Conservation (phyloP, 2,329 filamentous ascomycete genomes). For the Chaetomium strumarium region DNA sequence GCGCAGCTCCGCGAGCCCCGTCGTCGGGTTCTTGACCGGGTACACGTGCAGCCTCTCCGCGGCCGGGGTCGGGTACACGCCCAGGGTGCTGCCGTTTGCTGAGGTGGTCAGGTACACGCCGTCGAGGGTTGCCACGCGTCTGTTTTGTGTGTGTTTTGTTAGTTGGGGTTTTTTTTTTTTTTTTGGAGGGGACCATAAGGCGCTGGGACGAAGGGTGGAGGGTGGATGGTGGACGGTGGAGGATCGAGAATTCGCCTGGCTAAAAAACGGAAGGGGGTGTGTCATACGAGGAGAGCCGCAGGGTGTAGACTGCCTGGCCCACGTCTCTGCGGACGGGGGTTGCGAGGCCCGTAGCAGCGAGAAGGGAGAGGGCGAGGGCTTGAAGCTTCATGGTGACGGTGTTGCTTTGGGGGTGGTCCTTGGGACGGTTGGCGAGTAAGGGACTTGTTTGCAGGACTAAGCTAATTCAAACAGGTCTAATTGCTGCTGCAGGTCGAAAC, state of each 20-base stretch:
- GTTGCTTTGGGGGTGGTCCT: background rate
- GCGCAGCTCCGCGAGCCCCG: slow-evolving; percentile 32
- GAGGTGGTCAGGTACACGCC: slow-evolving; percentile 29
- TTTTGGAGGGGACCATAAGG: too few species aligned
- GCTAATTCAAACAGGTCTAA: too few species aligned
- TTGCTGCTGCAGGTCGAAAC: too few species aligned
- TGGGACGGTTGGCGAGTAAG: background rate
- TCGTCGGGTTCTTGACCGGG: slow-evolving; percentile 25
- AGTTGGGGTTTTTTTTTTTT: too few species aligned
- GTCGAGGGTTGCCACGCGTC: slow-evolving; percentile 24
- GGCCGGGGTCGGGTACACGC: slow-evolving; percentile 28
- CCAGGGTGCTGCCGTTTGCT: slow-evolving; percentile 28
- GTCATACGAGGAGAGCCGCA: slow-evolving; percentile 24
- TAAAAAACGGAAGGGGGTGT: background rate
- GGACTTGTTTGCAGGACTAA: too few species aligned
- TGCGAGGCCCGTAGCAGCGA: slow-evolving; percentile 18
- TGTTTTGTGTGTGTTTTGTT: slow-evolving; percentile 7
- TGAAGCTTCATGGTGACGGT: slow-evolving; percentile 23
- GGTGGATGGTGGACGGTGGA: background rate
- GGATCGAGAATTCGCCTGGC: background rate
- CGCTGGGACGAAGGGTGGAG: too few species aligned
- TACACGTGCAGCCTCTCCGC: slow-evolving; percentile 27
- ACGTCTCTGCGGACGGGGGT: slow-evolving; percentile 15
- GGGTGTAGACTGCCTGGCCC: slow-evolving; percentile 18
- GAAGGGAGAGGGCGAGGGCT: slow-evolving; percentile 16